Evolutionary conservation across 179 eudicot genomes (phyloP).

Genomic region (Nepenthes alata): DNA sequence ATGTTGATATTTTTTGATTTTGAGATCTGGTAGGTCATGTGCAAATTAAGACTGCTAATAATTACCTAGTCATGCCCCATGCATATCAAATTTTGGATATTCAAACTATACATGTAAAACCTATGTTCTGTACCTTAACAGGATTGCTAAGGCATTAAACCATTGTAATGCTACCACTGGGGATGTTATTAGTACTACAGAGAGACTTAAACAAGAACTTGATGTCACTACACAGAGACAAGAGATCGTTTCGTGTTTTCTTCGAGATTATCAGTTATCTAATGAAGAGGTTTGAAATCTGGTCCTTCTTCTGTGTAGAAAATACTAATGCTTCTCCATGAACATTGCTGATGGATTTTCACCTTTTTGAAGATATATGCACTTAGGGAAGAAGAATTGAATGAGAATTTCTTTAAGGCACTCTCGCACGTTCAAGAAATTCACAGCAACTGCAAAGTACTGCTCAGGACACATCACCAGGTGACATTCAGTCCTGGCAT

Average conservation of each 20-base stretch:
- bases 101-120: not conserved
- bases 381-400: slow-evolving; percentile 82
- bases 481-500: slow-evolving; percentile 23
- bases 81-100: not conserved
- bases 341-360: slow-evolving; percentile 11
- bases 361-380: slow-evolving; percentile 59
- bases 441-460: slow-evolving; percentile 91
- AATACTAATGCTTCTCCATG: not conserved
- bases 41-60: no score
- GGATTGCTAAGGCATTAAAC: slow-evolving; percentile 71
- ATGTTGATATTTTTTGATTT: no score
- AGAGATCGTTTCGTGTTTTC: slow-evolving; percentile 86
- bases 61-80: no score
- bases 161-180: slow-evolving; percentile 86
- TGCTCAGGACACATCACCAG: slow-evolving; percentile 97
- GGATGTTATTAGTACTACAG: slow-evolving; percentile 91
- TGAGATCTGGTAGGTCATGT: no score
- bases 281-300: slow-evolving; percentile 64
- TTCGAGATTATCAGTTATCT: slow-evolving; percentile 92
- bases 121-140: slow-evolving; percentile 25
- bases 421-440: slow-evolving; percentile 96
- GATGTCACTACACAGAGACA: slow-evolving; percentile 88
- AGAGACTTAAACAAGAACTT: slow-evolving; percentile 90
- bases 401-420: slow-evolving; percentile 85
- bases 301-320: not conserved